phyloP scores from a whole-genome alignment of 176 grass and related monocot species.

The Raddia distichophylla region DNA sequence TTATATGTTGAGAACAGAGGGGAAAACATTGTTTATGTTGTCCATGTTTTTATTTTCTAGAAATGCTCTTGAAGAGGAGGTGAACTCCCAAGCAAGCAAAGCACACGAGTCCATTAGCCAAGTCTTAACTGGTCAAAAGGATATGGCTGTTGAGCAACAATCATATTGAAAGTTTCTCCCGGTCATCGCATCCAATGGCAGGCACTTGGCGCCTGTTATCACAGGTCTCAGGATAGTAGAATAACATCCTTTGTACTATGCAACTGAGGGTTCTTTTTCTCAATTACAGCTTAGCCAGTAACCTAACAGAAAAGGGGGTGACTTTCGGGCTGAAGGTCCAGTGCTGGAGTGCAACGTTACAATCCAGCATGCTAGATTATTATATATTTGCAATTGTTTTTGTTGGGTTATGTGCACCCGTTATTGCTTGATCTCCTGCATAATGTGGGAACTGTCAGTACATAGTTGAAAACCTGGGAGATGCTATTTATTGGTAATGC shows the following conservation, averaged over 20 bases:
- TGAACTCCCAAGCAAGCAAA: constrained; percentile 21
- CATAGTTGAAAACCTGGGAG: not conserved
- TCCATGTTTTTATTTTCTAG: not conserved
- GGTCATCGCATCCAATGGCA: constrained; percentile 20
- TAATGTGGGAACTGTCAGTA: constrained; percentile 17
- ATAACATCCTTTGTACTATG: constrained; percentile 44
- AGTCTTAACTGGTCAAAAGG: constrained; percentile 8
- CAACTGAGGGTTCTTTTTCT: constrained; percentile 44
- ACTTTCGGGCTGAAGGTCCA: constrained; percentile 43
- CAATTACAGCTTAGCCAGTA: constrained; percentile 38
- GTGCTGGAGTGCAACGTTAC: constrained; percentile 31
- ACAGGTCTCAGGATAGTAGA: constrained; percentile 28
- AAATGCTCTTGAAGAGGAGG: constrained; percentile 25
- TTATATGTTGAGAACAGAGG: not conserved
- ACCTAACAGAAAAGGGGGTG: constrained; percentile 43
- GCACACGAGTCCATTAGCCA: not conserved
- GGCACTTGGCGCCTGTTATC: not conserved
- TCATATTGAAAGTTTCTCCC: constrained; percentile 31
- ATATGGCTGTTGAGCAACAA: constrained; percentile 24
- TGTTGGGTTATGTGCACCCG: not conserved
- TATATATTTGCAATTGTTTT: constrained; percentile 25
- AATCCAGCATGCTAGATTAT: constrained; percentile 37
- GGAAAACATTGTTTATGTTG: constrained; percentile 10
- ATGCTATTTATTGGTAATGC: constrained; percentile 20
- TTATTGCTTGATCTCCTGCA: constrained; percentile 13